Base-by-base conservation (phyloP, 768 basidiomycete genomes). In the Trametes maxima region DNA sequence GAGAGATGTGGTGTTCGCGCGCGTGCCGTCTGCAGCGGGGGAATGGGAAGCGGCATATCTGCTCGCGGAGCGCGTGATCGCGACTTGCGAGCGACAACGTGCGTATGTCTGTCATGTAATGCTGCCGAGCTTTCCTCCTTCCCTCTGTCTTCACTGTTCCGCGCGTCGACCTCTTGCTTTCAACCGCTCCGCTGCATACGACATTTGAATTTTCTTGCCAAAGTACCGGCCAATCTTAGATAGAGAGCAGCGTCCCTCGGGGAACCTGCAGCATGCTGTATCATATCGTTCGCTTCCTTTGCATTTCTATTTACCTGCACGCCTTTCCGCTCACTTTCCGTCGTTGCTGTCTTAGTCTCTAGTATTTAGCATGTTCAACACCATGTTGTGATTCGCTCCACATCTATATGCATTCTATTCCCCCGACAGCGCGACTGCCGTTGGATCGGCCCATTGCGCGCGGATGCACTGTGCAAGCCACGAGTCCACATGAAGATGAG, bases 1-100 rank as follows among this genome's bases (percentile, higher is more conserved):
- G 69, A 3, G 71, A 70, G 56, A 72, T 73, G 66, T 75, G 74
- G 74, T 75, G 74, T 60, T 68, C 67, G 56, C 54, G 67, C 25
- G 37, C 28, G 37, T 68, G 67, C 45, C 56, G 67, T 11, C 52
- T 68, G 43, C 51, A 64, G 44, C 55, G 49, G 21, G 59, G 60
- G 42, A 57, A 60, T 33, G 62, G 64, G 16, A 68, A 68, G 46
- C 55, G 55, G 50, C 67, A 68, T 44, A 19, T 62, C 5, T 68
- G 67, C 54, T 40, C 58, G 33, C 59, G 54, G 28, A 37, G 48
- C n/a, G 47, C 17, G 19, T 58, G 40, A 50, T 19, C 25, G 37
- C n/a, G 7, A 33, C 28, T 33, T 33, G 28, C 28, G 28, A 8
- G 8, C 28, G 28, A 8, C 28, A 33, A 8, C 28, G 28, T 33